A percentile compares a stretch with the other conserved stretches of the same genome.
Evolutionary conservation across 352 stramenopile species (phyloP).

Genomic region (Globisporangium polare): DNA sequence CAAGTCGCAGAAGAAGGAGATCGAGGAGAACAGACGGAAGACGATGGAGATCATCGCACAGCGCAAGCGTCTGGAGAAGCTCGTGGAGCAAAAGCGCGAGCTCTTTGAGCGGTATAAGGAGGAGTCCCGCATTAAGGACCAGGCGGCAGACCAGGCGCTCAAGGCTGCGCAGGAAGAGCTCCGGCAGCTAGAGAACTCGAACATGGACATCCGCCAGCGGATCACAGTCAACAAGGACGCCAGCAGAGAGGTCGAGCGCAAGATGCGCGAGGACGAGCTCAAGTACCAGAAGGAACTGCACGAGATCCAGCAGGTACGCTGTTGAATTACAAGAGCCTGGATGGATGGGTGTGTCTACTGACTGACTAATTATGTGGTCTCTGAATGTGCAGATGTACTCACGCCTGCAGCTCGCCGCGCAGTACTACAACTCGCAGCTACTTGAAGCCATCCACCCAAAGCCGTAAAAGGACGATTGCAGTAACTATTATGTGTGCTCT

Average conservation of each 20-base stretch:
- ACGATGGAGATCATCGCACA: constrained; percentile 54
- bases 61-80: constrained; percentile 67
- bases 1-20: constrained; percentile 45
- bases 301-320: constrained; percentile 43
- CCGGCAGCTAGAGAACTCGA: constrained; percentile 41
- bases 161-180: constrained; percentile 50
- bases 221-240: constrained; percentile 48
- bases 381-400: constrained; percentile 51
- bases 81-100: constrained; percentile 64
- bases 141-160: constrained; percentile 54
- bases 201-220: constrained; percentile 45
- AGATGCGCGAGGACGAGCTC: constrained; percentile 61
- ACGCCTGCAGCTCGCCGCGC: constrained; percentile 48
- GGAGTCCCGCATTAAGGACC: constrained; percentile 61
- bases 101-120: constrained; percentile 62
- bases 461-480: constrained; percentile 12
- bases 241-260: constrained; percentile 56
- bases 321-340: background rate
- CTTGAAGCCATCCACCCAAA: constrained; percentile 39
- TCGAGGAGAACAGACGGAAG: constrained; percentile 44
- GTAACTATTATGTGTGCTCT: constrained; percentile 5
- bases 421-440: constrained; percentile 70
- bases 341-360: background rate
- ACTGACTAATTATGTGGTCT: constrained; percentile 7
- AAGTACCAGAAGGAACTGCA: constrained; percentile 62